A percentile compares a stretch with the other conserved stretches of the same genome.
phyloP scores from a whole-genome alignment of 306 rosid species.

The Prinsepia uniflora region DNA sequence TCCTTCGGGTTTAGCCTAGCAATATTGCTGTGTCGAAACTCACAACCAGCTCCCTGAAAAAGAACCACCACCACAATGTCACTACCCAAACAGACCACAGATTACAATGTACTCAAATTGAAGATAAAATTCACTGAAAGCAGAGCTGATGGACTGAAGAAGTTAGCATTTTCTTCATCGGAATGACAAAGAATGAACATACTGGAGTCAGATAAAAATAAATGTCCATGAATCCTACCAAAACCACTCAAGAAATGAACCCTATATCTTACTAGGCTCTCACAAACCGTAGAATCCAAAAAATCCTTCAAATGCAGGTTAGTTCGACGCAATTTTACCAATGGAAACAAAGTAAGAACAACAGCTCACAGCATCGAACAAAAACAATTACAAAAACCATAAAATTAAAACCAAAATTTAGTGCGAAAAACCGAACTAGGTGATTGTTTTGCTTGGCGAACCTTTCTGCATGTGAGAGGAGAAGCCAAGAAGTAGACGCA shows the following conservation, averaged over 20 bases:
- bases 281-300: slow-evolving; percentile 12
- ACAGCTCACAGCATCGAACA: background rate
- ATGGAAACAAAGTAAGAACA: background rate
- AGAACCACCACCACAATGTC: background rate
- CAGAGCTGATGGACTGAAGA: background rate
- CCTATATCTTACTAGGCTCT: slow-evolving; percentile 1
- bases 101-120: background rate
- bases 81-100: background rate
- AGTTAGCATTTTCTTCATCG: background rate
- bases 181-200: background rate
- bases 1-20: slow-evolving; percentile 88
- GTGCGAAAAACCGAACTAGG: background rate
- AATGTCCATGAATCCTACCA: background rate
- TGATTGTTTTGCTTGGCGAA: slow-evolving; percentile 6
- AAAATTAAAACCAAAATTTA: background rate
- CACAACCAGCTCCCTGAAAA: slow-evolving; percentile 77
- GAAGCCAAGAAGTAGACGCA: slow-evolving; percentile 87
- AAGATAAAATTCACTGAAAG: background rate
- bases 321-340: slow-evolving; percentile 9
- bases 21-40: slow-evolving; percentile 79
- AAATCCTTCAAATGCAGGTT: slow-evolving; percentile 32
- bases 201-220: background rate
- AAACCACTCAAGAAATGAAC: background rate
- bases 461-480: slow-evolving; percentile 95
- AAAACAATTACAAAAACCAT: background rate